Evolutionary conservation across 345 rosid species (phyloP).

Genomic region (Gossypium stocksii): DNA sequence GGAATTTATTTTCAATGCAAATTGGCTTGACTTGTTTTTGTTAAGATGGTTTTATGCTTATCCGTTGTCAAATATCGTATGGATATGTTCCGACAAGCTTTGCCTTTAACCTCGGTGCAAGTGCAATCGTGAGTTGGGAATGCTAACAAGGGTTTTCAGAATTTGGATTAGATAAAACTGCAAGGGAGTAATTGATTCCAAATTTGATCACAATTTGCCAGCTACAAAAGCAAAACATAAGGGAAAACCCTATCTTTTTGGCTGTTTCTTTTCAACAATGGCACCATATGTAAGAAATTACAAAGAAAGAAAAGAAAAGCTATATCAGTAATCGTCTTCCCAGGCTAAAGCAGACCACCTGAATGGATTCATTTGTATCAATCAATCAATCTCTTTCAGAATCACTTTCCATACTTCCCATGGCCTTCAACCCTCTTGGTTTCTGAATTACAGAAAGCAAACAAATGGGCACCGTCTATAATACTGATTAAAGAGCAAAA

Average conservation of each 20-base stretch:
- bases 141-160: neutral
- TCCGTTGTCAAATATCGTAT: no score
- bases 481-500: no score
- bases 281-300: neutral
- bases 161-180: neutral
- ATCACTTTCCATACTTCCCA: constrained; percentile 62
- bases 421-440: constrained; percentile 63
- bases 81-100: no score
- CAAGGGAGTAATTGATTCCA: neutral
- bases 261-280: neutral
- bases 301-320: neutral
- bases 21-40: no score
- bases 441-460: constrained; percentile 28
- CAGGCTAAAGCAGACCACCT: neutral
- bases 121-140: no score
- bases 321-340: constrained; percentile 2
- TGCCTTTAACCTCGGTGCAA: no score
- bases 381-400: constrained; percentile 28
- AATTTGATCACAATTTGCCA: neutral
- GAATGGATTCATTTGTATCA: neutral
- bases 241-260: neutral
- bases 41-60: no score
- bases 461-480: neutral
- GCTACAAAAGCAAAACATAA: constrained; percentile 5
- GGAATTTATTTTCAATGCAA: no score